These are phyloP conservation scores for Fusarium tricinctum DNA, from an alignment of 2,329 filamentous ascomycete genomes.

Conservation along the genomic window DNA sequence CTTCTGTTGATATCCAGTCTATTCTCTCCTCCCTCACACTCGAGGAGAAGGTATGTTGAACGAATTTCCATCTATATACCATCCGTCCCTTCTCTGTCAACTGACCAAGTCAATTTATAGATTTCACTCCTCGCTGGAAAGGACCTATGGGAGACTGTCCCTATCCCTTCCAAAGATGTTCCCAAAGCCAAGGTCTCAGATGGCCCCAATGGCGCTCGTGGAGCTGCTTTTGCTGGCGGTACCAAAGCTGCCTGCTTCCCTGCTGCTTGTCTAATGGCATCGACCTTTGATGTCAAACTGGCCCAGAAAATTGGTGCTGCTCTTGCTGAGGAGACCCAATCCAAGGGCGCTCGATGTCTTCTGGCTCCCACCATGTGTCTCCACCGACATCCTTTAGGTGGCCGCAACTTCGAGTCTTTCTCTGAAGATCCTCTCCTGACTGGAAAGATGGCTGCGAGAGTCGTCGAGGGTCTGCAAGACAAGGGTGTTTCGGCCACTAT, in stretches of 20 bases:
- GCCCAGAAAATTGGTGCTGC: constrained; percentile 70
- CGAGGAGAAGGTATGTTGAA: constrained; percentile 50
- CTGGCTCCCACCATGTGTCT: constrained; percentile 53
- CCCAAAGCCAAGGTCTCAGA: constrained; percentile 47
- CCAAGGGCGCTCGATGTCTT: constrained; percentile 80
- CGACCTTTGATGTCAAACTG: constrained; percentile 73
- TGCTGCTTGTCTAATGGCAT: constrained; percentile 62
- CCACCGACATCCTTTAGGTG: constrained; percentile 48
- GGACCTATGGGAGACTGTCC: constrained; percentile 48
- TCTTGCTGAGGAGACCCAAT: constrained; percentile 66
- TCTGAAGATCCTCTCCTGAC: constrained; percentile 48
- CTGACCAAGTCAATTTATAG: constrained; percentile 17
- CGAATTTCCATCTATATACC: not conserved
- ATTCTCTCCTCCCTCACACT: constrained; percentile 51
- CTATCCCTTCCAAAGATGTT: constrained; percentile 45
- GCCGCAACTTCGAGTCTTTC: constrained; percentile 50
- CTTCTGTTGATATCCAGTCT: constrained; percentile 47
- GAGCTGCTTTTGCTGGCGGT: constrained; percentile 44
- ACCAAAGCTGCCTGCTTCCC: constrained; percentile 49
- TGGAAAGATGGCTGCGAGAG: constrained; percentile 48
- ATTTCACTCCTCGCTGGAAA: constrained; percentile 48
- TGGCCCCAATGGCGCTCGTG: constrained; percentile 49
- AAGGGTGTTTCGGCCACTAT: constrained; percentile 58
- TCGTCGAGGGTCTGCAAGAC: constrained; percentile 57
- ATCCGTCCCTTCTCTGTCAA: not conserved